phyloP scores from a whole-genome alignment of 1,284 basidiomycete species.

The Tilletia caries region DNA sequence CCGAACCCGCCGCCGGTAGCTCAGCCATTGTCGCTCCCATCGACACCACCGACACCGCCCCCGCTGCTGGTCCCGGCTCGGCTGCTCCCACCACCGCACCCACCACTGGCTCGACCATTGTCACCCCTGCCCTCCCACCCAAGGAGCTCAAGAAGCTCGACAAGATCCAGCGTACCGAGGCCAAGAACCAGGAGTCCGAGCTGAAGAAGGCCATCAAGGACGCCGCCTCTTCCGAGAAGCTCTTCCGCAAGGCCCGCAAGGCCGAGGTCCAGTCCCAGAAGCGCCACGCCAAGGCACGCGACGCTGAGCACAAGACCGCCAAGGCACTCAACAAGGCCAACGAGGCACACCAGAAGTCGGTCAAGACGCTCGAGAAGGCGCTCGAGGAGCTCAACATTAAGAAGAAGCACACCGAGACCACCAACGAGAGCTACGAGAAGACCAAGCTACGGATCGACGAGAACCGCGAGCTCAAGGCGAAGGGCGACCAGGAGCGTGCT shows the following conservation, averaged over 20 bases:
- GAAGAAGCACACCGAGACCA: slow-evolving; percentile 40
- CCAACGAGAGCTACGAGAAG: slow-evolving; percentile 31
- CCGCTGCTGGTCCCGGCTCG: slow-evolving; percentile 6
- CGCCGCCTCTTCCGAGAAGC: slow-evolving; percentile 36
- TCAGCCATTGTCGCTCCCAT: background rate
- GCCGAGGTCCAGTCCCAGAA: slow-evolving; percentile 40
- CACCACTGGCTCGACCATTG: slow-evolving; percentile 1
- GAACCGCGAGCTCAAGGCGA: slow-evolving; percentile 34
- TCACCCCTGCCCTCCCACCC: slow-evolving; percentile 23
- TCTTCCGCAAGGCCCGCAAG: slow-evolving; percentile 40
- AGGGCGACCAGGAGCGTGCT: slow-evolving; percentile 38
- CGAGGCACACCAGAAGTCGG: slow-evolving; percentile 36
- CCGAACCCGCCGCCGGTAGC: background rate
- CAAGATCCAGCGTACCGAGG: slow-evolving; percentile 45
- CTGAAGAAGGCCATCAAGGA: slow-evolving; percentile 43
- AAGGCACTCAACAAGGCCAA: slow-evolving; percentile 40
- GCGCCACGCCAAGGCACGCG: slow-evolving; percentile 40
- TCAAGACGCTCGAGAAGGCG: slow-evolving; percentile 37
- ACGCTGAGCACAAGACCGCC: slow-evolving; percentile 41
- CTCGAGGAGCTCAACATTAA: slow-evolving; percentile 46
- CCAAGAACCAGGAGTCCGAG: slow-evolving; percentile 43
- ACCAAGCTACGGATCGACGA: slow-evolving; percentile 38
- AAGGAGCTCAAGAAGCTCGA: slow-evolving; percentile 46
- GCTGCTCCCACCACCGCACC: background rate
- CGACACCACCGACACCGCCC: slow-evolving; percentile 4